These are phyloP conservation scores for Pyrenochaeta sp. DNA, from an alignment of 2,329 filamentous ascomycete genomes.

Conservation along the genomic window DNA sequence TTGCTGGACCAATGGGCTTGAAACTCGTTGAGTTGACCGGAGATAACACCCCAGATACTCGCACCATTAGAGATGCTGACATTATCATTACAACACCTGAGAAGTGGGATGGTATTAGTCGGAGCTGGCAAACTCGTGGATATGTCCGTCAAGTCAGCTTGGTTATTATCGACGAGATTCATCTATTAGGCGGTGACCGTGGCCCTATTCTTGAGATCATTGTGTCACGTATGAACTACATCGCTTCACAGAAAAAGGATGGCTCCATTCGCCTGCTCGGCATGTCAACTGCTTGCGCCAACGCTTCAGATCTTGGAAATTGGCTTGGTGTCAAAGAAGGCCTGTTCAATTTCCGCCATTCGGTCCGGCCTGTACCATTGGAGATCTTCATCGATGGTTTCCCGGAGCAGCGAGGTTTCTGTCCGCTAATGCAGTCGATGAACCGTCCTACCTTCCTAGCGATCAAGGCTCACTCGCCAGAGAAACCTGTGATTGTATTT, in stretches of 20 bases:
- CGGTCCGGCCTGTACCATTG: slow-evolving; percentile 91
- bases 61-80: slow-evolving; percentile 93
- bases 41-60: slow-evolving; percentile 97
- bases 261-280: slow-evolving; percentile 88
- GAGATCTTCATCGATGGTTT: slow-evolving; percentile 99
- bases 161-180: slow-evolving; percentile 98
- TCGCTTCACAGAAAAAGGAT: slow-evolving; percentile 87
- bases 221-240: slow-evolving; percentile 94
- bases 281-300: slow-evolving; percentile 99
- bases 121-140: slow-evolving; percentile 97
- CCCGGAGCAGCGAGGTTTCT: slow-evolving; percentile 93
- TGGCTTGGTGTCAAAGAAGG: slow-evolving; percentile 97
- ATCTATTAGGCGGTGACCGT: slow-evolving; percentile 93
- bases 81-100: slow-evolving; percentile 99
- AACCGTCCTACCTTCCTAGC: slow-evolving; percentile 96
- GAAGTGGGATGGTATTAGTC: slow-evolving; percentile 99
- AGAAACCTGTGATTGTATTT: slow-evolving; percentile 98
- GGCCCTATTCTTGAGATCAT: slow-evolving; percentile 99
- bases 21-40: slow-evolving; percentile 95
- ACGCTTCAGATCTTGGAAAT: slow-evolving; percentile 90
- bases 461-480: slow-evolving; percentile 94
- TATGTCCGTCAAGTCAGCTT: slow-evolving; percentile 95
- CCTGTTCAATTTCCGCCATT: slow-evolving; percentile 96
- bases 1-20: slow-evolving; percentile 83
- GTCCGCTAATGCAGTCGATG: slow-evolving; percentile 98